Base-by-base conservation (phyloP, 1,284 basidiomycete species). In the Malassezia yamatoensis region DNA sequence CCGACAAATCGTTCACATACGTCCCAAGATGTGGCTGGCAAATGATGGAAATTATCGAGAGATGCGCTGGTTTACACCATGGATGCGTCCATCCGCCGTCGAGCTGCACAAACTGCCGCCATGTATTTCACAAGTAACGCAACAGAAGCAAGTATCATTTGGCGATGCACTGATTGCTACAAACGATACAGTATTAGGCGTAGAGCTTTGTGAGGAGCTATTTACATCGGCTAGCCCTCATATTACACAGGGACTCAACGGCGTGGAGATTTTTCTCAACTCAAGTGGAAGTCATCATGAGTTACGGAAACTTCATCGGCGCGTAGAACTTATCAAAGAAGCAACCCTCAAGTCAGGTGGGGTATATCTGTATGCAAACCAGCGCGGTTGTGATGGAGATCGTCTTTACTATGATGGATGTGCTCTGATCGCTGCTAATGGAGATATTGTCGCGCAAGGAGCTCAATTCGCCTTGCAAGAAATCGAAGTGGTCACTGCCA, bases 21-120 rank as follows among this genome's bases (percentile, higher is more conserved):
- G 94, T 11, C 94, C 93, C 0, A 98, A 98, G 78, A 91, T 98
- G 90, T 98, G 93, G 93, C 80, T 98, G 58, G 93, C 93, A 2
- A 98, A 98, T 70, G 90, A 96, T 67, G 93, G 93, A 10, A 96
- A 98, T 75, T 98, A 98, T 75, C 85, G 93, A 43, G 93, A 98
- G 77, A 80, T 96, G 66, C 80, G 94, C 35, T 93, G 89, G 77
- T 98, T 98, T 67, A 90, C 93, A 1, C 90, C 93, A 0, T 98
- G 94, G 93, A 79, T 80, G 73, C 90, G 90, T 72, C 85, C 87
- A 66, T 81, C 84, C 24, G 81, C 89, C 73, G 85, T 83, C 67
- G 93, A 98, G 75, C 85, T 88, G 49, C 88, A 91, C 69, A 87
- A 84, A 59, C 79, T 98, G 1, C 93, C 93, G 0, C 79, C 85